These are phyloP conservation scores for Pyrus pyrifolia DNA, from an alignment of 306 rosid genomes.

Conservation along the genomic window DNA sequence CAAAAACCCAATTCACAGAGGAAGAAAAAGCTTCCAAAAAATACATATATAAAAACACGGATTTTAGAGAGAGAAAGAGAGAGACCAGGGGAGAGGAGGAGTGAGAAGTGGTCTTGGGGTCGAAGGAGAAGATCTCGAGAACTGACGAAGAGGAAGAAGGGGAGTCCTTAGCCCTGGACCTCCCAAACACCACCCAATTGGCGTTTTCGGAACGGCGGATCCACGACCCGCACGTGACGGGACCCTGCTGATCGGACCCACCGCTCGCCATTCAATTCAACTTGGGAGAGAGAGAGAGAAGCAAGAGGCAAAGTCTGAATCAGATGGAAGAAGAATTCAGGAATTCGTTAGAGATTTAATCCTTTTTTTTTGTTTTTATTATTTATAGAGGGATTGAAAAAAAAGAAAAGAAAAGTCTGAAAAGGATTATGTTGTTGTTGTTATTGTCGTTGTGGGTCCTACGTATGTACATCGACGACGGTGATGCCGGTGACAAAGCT, in stretches of 20 bases:
- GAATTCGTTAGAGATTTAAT: not conserved
- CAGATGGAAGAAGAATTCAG: not conserved
- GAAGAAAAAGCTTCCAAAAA: not conserved
- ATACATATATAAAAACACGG: not conserved
- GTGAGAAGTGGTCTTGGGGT: slow-evolving; percentile 56
- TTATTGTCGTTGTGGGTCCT: not conserved
- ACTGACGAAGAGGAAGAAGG: slow-evolving; percentile 57
- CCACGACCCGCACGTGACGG: slow-evolving; percentile 81
- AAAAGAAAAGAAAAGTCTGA: not conserved
- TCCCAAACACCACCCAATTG: slow-evolving; percentile 50
- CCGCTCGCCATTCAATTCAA: slow-evolving; percentile 41
- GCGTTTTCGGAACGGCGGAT: slow-evolving; percentile 81
- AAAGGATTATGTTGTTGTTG: not conserved
- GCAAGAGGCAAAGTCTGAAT: not conserved
- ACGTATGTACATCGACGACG: not conserved
- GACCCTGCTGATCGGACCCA: slow-evolving; percentile 55
- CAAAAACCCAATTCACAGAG: not conserved
- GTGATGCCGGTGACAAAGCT: not conserved
- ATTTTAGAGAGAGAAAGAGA: not conserved
- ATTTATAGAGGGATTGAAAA: not conserved
- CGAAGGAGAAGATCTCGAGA: slow-evolving; percentile 68
- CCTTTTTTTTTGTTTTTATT: not conserved
- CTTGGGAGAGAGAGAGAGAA: not conserved
- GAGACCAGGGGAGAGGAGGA: slow-evolving; percentile 70
- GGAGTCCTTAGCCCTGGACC: slow-evolving; percentile 46